A percentile compares a stretch with the other conserved stretches of the same genome.
Evolutionary conservation across 2,329 filamentous ascomycete species (phyloP).

Genomic region (Trichoderma pleuroti): DNA sequence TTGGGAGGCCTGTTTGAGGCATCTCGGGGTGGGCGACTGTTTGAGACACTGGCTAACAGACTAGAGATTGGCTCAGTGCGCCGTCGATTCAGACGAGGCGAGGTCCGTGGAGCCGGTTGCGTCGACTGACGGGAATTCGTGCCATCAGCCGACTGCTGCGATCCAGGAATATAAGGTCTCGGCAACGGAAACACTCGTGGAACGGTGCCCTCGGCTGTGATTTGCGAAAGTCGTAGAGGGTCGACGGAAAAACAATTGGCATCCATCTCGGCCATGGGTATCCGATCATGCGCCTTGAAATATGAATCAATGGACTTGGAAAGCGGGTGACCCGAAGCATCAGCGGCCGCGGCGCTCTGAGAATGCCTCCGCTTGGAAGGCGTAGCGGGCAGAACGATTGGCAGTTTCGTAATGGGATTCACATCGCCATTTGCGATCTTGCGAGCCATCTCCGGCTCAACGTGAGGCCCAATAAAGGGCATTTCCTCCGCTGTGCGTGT

Average conservation of each 20-base stretch:
- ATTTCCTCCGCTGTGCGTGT: slow-evolving; percentile 65
- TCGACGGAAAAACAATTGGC: slow-evolving; percentile 58
- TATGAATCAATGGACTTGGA: slow-evolving; percentile 53
- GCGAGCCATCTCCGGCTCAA: slow-evolving; percentile 65
- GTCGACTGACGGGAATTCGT: slow-evolving; percentile 7
- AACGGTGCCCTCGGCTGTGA: slow-evolving; percentile 48
- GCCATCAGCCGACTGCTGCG: slow-evolving; percentile 23
- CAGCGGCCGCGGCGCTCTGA: slow-evolving; percentile 29
- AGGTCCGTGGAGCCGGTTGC: slow-evolving; percentile 28
- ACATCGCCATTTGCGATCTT: slow-evolving; percentile 78
- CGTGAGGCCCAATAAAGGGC: slow-evolving; percentile 73
- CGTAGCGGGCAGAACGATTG: slow-evolving; percentile 43
- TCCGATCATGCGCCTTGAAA: slow-evolving; percentile 49
- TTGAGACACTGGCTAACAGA: slow-evolving; percentile 35
- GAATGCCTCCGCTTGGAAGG: slow-evolving; percentile 43
- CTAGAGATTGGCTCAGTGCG: slow-evolving; percentile 51
- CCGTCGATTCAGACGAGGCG: slow-evolving; percentile 44
- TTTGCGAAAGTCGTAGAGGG: slow-evolving; percentile 43
- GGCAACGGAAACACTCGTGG: slow-evolving; percentile 58
- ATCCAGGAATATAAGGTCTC: slow-evolving; percentile 50
- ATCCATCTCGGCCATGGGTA: slow-evolving; percentile 61
- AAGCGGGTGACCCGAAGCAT: slow-evolving; percentile 26
- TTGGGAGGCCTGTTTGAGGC: slow-evolving; percentile 45
- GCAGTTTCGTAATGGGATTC: slow-evolving; percentile 83
- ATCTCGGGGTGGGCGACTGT: slow-evolving; percentile 25